A percentile compares a stretch with the other conserved stretches of the same genome.
Evolutionary conservation across 1,284 basidiomycete genomes (phyloP).

Genomic region (Veloboletus limbatus): DNA sequence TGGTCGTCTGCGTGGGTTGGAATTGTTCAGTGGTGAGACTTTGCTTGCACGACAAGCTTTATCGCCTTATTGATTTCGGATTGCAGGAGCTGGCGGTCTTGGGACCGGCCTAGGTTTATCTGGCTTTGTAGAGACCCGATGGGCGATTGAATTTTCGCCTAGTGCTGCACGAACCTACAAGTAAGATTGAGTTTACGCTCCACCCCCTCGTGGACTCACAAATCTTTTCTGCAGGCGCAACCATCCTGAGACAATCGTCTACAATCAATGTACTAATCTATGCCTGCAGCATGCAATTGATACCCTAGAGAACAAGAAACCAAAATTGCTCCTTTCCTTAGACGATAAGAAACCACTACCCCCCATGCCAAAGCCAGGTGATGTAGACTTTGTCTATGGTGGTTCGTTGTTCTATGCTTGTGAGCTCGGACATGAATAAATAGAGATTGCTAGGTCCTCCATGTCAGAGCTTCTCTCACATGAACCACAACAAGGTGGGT

Average conservation of each 20-base stretch:
- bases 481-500: slow-evolving; percentile 56
- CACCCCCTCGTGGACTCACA: slow-evolving; percentile 5
- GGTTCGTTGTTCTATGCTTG: slow-evolving; percentile 40
- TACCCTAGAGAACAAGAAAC: slow-evolving; percentile 39
- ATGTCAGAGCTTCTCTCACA: slow-evolving; percentile 64
- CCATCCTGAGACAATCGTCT: slow-evolving; percentile 54
- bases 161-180: slow-evolving; percentile 58
- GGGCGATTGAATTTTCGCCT: slow-evolving; percentile 64
- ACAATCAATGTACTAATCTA: slow-evolving; percentile 59
- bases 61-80: slow-evolving; percentile 5
- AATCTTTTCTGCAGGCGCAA: slow-evolving; percentile 44
- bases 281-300: slow-evolving; percentile 58
- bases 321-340: slow-evolving; percentile 38
- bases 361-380: slow-evolving; percentile 52
- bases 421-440: slow-evolving; percentile 3
- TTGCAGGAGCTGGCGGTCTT: slow-evolving; percentile 64
- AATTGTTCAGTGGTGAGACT: slow-evolving; percentile 59
- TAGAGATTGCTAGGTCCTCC: slow-evolving; percentile 51
- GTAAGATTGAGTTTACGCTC: slow-evolving; percentile 36
- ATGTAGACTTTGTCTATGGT: slow-evolving; percentile 70
- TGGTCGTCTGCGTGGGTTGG: slow-evolving; percentile 51
- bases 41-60: neutral
- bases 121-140: slow-evolving; percentile 56
- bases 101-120: slow-evolving; percentile 61
- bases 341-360: slow-evolving; percentile 38